phyloP scores from a whole-genome alignment of 2,329 filamentous ascomycete species.

The Exophiala lecanii-corni region DNA sequence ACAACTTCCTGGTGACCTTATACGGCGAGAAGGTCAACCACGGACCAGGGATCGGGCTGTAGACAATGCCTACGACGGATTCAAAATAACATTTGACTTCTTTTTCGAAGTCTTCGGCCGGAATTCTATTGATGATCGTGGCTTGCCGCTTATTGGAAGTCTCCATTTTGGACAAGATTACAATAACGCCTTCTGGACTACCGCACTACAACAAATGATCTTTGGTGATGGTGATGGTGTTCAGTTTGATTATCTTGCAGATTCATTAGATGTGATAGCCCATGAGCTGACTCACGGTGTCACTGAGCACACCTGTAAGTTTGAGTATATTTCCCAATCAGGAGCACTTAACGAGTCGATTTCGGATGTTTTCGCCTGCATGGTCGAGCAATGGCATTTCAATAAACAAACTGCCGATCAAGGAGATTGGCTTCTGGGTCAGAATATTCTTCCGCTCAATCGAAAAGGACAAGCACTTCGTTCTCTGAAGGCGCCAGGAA shows the following conservation, averaged over 20 bases:
- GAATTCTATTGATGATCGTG: not conserved
- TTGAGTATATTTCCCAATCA: constrained; percentile 49
- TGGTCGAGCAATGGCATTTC: constrained; percentile 1
- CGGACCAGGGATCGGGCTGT: too few species aligned
- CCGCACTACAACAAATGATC: constrained; percentile 49
- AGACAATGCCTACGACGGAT: not conserved
- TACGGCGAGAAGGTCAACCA: too few species aligned
- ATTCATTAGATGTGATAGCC: constrained; percentile 53
- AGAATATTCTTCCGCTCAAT: not conserved
- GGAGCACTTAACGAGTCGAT: constrained; percentile 54
- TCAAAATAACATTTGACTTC: not conserved
- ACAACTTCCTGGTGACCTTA: too few species aligned
- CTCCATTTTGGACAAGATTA: not conserved
- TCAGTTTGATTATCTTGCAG: constrained; percentile 46
- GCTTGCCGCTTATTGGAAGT: not conserved
- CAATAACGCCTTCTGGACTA: not conserved
- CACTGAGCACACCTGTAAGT: constrained; percentile 47
- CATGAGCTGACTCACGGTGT: constrained; percentile 56
- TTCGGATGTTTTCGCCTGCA: constrained; percentile 1
- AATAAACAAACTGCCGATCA: not conserved
- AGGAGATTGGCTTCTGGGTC: constrained; percentile 5
- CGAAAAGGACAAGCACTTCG: not conserved
- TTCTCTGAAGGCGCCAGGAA: not conserved
- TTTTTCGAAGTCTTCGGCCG: not conserved
- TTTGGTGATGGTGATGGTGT: constrained; percentile 52